Percentiles rank a stretch among this genome's conserved stretches.
phyloP scores from a whole-genome alignment of 1,139 yeast species.

The Lizanozyma gosingica region DNA sequence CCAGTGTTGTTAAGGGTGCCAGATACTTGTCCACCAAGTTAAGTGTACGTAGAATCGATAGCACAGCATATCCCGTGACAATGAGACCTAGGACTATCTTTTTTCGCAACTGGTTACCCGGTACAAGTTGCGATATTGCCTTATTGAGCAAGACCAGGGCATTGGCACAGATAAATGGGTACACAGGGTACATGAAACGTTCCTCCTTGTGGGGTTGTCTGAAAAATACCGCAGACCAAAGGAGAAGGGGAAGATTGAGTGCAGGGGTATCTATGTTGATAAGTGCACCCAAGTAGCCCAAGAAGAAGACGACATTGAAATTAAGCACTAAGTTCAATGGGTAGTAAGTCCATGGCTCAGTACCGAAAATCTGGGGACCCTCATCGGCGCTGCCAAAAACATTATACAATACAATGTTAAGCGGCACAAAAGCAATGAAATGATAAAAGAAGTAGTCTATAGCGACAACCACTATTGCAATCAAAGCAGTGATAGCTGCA shows the following conservation, averaged over 20 bases:
- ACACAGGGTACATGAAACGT: constrained; percentile 79
- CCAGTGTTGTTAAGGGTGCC: constrained; percentile 47
- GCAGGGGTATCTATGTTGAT: constrained; percentile 11
- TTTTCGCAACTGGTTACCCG: constrained; percentile 1
- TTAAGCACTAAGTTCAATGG: constrained; percentile 60
- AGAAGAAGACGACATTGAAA: constrained; percentile 49
- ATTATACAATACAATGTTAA: constrained; percentile 76
- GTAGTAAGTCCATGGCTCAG: constrained; percentile 77
- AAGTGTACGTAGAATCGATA: constrained; percentile 31
- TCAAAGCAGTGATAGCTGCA: constrained; percentile 3
- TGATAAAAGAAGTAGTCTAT: constrained; percentile 64
- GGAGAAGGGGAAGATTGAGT: constrained; percentile 26
- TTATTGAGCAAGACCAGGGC: constrained; percentile 3
- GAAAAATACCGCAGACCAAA: constrained; percentile 65
- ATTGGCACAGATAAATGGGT: constrained; percentile 64
- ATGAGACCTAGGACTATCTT: constrained; percentile 6
- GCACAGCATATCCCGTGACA: constrained; percentile 11
- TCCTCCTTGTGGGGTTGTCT: constrained; percentile 91
- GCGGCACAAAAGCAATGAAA: constrained; percentile 60
- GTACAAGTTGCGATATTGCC: background rate
- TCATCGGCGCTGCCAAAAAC: constrained; percentile 63
- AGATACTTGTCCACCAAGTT: constrained; percentile 47
- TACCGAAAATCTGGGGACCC: constrained; percentile 90
- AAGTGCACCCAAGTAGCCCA: constrained; percentile 36
- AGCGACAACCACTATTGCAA: constrained; percentile 15